Evolutionary conservation across 176 grass and related monocot species (phyloP), one percentile per base, ranked within the genome.

Genomic region (Rhipidocladum racemiflorum): DNA sequence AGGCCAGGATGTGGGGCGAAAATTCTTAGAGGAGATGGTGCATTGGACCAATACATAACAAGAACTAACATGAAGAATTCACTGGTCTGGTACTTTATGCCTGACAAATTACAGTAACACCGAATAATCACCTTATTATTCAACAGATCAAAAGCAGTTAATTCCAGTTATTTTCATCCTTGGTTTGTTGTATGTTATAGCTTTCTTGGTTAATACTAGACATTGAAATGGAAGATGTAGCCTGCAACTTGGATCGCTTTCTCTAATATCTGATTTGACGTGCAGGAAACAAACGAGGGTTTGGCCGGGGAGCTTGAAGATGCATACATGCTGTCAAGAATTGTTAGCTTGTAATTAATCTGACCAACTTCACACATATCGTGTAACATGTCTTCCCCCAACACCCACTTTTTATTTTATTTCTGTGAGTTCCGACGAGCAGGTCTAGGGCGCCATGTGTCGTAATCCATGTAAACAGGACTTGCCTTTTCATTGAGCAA

Each of bases 11-110:
- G 75, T 74, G 96, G 93, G 43, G 92, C 89, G 62, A 99, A 95
- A 91, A 90, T 99, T 90, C 96, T 95, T 45, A 89, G 93, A 32
- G 96, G 96, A 60, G 72, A 95, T 8, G 91, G 93, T 60, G 96
- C 96, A 81, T 85, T 95, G 68, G 80, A 84, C 24, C 80, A 68
- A 54, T 93, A 93, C 89, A 84, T 93, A 82, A 73, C 68, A 74
- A 74, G 77, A 66, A 90, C 68, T 68, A 91, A 95, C n/a, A 72
- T 79, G 66, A 92, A 67, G 14, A 59, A 69, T 84, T 89, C 73
- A 49, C 55, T 10, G 83, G 88, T 86, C 86, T 9, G 66, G 7
- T 60, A 14, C 72, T 20, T 40, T 15, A 61, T 79, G 46, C 16
- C 46, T 16, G 46, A 49, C 46, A 49, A 16, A 17, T 17, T 39